Evolutionary conservation across 192 early-diverging fungal genomes (phyloP), one percentile per base, ranked within the genome.

Genomic region (Podila horticola): DNA sequence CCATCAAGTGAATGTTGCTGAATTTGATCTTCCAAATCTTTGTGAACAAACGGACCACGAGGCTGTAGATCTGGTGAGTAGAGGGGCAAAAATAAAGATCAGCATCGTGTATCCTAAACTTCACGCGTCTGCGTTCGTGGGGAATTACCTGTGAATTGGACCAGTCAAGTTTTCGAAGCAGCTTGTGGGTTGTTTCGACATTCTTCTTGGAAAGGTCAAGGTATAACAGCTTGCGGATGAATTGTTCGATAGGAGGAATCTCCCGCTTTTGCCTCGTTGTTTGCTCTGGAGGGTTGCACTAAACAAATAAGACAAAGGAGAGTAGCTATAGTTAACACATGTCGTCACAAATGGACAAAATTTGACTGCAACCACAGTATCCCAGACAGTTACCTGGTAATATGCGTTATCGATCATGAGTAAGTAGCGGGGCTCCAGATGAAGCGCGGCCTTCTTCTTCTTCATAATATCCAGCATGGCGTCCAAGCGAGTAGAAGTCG

Each of bases 1-100:
- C 94, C 75, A 96, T 86, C 63, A 96, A 72, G 50, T 94, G 90
- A 33, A 99, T 85, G 65, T 97, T 94, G 62, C 92, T 89, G 74
- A 92, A 95, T 75, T 96, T 96, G 65, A 99, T 88, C 82, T 98
- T 97, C 96, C 95, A 97, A 26, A 95, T 85, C 72, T 98, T 98
- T 66, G 88, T 87, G 64, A 99, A 99, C 48, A 92, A 85, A 58
- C 90, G 91, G n/a, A 88, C 62, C 3, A 98, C 72, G 52, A 96
- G 77, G 28, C 83, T 82, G 13, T 87, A 79, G 7, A 91, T 82
- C 84, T 85, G 34, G n/a, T 24, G 52, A 55, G 24, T 45, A 1
- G 3, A 45, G 0, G 4, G 12, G 4, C 9, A 41, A 41, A 6
- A 45, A 3, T 45, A 15, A 15, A 45, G 2, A 13, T 45, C 15